Evolutionary conservation across 805 yeast species (phyloP), one percentile per base, ranked within the genome.

Genomic region (Lipomyces yamadae): DNA sequence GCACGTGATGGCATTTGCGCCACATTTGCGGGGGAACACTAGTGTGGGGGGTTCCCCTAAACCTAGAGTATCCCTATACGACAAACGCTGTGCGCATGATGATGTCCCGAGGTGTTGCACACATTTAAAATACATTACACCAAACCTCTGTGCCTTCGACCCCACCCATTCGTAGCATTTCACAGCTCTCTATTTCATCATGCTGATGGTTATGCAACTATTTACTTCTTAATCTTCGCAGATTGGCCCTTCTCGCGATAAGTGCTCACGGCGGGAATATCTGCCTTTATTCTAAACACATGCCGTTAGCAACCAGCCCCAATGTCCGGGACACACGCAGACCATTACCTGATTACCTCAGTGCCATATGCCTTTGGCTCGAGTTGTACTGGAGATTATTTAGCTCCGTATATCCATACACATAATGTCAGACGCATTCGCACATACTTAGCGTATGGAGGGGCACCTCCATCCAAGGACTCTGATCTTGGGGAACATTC

Each of bases 401-500:
- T 59, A 53, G 62, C 18, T 10, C n/a, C 8, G 13, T 59, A 35
- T 24, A 7, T 13, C 50, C 10, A 13, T 8, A 7, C n/a, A 18
- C n/a, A 15, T 2, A 24, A 24, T 24, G 24, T 15, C 7, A n/a
- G 48, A 42, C 3, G 13, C 24, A 1, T 24, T 24, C 24, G 39
- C 5, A 59, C 69, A 15, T 65, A 65, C 71, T 95, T 76, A 95
- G 81, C 0, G 99, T 95, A 76, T 95, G 99, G 73, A 95, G 81
- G 4, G 99, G 99, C 66, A 95, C 96, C 52, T 96, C 91, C 97
- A 95, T 92, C 99, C 99, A 95, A 4, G 99, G 99, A 66, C 93
- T 86, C 77, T 92, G 94, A 74, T 94, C 97, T 77, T 94, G 98
- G 3, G 98, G 97, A 24, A 95, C 96, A 76, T 95, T 94, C 98